These are phyloP conservation scores for Aspergillus sp. DNA, from an alignment of 2,329 filamentous ascomycete genomes.

Conservation along the genomic window DNA sequence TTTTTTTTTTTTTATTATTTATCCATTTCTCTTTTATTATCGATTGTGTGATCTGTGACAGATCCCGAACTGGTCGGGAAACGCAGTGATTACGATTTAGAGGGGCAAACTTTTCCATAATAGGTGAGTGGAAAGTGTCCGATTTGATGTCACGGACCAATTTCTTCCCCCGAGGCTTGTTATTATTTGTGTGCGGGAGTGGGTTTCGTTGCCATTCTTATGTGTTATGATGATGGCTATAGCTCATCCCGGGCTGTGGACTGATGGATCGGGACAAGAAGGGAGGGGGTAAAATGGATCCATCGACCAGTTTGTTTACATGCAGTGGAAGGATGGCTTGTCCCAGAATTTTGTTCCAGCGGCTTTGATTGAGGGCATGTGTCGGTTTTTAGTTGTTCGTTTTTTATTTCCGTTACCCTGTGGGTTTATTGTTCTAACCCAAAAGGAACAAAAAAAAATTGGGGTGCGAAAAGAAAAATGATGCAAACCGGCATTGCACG, in stretches of 20 bases:
- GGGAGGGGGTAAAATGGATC: neutral
- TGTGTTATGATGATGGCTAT: slow-evolving; percentile 3
- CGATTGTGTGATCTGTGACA: too few relatives aligned
- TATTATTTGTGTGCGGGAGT: slow-evolving; percentile 7
- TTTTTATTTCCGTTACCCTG: slow-evolving; percentile 1
- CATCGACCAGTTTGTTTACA: slow-evolving; percentile 9
- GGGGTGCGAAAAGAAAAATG: slow-evolving; percentile 1
- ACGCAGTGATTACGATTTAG: neutral
- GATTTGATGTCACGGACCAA: slow-evolving; percentile 8
- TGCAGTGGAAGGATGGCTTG: slow-evolving; percentile 4
- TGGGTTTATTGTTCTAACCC: slow-evolving; percentile 6
- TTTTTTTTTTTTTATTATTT: neutral
- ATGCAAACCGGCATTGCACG: slow-evolving; percentile 6
- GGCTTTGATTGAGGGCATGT: neutral
- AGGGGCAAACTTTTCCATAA: neutral
- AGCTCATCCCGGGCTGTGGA: slow-evolving; percentile 4
- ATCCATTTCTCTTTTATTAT: too few relatives aligned
- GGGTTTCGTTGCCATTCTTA: slow-evolving; percentile 5
- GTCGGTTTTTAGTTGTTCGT: slow-evolving; percentile 3
- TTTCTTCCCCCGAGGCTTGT: slow-evolving; percentile 4
- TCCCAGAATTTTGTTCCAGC: neutral
- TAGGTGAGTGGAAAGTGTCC: slow-evolving; percentile 4
- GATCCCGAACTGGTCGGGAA: too few relatives aligned
- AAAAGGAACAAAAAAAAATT: slow-evolving; percentile 7
- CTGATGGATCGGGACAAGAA: slow-evolving; percentile 2